These are phyloP conservation scores for Echeveria elegans DNA, from an alignment of 164 flowering plant species.

Conservation along the genomic window DNA sequence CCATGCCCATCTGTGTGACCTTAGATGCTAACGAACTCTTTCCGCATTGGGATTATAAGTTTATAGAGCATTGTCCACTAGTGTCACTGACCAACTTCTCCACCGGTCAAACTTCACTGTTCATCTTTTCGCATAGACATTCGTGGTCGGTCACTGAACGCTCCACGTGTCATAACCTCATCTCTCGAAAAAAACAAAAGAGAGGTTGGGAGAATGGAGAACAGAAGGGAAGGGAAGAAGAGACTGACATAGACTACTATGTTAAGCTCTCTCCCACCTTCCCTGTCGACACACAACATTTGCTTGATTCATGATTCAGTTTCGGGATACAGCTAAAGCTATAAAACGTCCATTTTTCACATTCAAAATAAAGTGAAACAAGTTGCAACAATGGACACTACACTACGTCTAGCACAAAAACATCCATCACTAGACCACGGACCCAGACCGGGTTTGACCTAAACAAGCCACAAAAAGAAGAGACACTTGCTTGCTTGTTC, in stretches of 20 bases:
- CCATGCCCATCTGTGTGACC: neutral
- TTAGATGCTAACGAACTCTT: neutral
- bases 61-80: neutral
- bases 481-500: neutral
- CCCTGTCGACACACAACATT: neutral
- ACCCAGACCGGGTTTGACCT: neutral
- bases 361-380: slow-evolving; percentile 1
- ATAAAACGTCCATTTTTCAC: neutral
- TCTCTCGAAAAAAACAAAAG: neutral
- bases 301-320: neutral
- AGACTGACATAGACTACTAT: neutral
- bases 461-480: neutral
- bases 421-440: neutral
- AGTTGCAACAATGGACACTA: too few relatives aligned
- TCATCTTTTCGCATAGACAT: neutral
- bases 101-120: neutral
- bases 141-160: neutral
- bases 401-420: neutral
- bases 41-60: neutral
- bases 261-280: neutral
- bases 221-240: neutral
- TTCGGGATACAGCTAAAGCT: neutral
- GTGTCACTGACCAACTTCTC: neutral
- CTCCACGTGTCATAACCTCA: neutral
- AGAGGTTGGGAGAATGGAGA: neutral